A percentile compares a stretch with the other conserved stretches of the same genome.
Conservation (phyloP, 1,139 yeast genomes). For the Kluyveromyces sp. region DNA sequence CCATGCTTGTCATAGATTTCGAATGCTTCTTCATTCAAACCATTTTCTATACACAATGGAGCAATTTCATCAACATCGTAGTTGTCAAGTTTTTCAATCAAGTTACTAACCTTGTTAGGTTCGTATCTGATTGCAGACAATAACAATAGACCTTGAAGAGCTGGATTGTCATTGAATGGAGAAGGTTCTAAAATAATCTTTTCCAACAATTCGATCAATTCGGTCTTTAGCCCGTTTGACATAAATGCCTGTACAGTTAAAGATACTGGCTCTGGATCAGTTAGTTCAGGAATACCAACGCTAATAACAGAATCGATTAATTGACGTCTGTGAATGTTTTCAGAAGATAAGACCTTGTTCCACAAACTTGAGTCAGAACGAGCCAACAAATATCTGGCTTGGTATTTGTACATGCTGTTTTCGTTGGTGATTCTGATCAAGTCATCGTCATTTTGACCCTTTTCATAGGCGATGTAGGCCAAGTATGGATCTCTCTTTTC, state of each 20-base stretch:
- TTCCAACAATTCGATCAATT: conserved; percentile 87
- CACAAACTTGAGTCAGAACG: conserved; percentile 81
- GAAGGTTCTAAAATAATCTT: conserved; percentile 95
- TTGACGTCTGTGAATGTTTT: conserved; percentile 81
- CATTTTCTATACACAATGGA: conserved; percentile 82
- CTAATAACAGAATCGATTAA: conserved; percentile 91
- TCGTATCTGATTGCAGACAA: conserved; percentile 96
- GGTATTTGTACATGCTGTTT: conserved; percentile 96
- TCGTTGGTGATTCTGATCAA: conserved; percentile 88
- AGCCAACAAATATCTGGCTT: conserved; percentile 84
- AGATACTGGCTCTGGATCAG: conserved; percentile 93
- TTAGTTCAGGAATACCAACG: conserved; percentile 92
- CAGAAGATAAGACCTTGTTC: conserved; percentile 67
- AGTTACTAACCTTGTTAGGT: conserved; percentile 70
- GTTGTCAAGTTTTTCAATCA: conserved; percentile 83
- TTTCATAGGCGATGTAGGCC: conserved; percentile 94
- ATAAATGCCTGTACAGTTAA: conserved; percentile 94
- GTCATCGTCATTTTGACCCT: conserved; percentile 88
- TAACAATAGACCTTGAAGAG: conserved; percentile 84
- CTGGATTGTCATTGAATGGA: conserved; percentile 90
- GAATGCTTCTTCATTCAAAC: conserved; percentile 87
- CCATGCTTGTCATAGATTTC: conserved; percentile 86
- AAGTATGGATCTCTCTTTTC: conserved; percentile 98
- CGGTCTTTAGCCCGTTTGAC: conserved; percentile 90
- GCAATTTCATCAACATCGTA: conserved; percentile 94